A percentile compares a stretch with the other conserved stretches of the same genome.
Conservation (phyloP, 106 monocot genomes). For the Dendrobium chrysotoxum region DNA sequence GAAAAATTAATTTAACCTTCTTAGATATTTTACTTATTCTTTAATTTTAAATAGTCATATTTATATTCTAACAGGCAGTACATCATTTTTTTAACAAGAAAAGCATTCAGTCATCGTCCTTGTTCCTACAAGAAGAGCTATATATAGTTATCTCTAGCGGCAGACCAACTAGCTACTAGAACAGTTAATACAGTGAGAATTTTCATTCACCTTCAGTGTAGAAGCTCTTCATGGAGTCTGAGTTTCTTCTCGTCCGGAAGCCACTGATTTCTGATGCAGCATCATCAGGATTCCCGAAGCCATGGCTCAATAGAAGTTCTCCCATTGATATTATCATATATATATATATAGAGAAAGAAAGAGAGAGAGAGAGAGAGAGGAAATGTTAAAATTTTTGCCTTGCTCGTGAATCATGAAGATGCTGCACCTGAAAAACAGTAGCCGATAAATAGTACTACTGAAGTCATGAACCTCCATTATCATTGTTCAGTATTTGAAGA, state of each 20-base stretch:
- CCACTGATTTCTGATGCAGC: constrained; percentile 11
- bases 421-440: constrained; percentile 7
- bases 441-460: not conserved
- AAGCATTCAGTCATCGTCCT: too few relatives aligned
- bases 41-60: too few relatives aligned
- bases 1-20: too few relatives aligned
- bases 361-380: not conserved
- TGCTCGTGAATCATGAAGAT: constrained; percentile 11
- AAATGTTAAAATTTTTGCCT: not conserved
- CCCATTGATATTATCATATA: not conserved
- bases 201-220: not conserved
- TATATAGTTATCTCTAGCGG: too few relatives aligned
- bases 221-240: too few relatives aligned
- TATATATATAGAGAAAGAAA: not conserved
- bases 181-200: too few relatives aligned
- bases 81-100: too few relatives aligned
- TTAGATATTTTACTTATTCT: too few relatives aligned
- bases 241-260: not conserved
- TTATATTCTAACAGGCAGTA: too few relatives aligned
- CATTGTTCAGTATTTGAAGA: too few relatives aligned
- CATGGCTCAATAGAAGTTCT: not conserved
- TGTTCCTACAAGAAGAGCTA: too few relatives aligned
- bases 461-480: not conserved
- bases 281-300: constrained; percentile 11
- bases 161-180: too few relatives aligned